phyloP scores from a whole-genome alignment of 495 filamentous ascomycete genomes.

The Sporormia fimetaria region DNA sequence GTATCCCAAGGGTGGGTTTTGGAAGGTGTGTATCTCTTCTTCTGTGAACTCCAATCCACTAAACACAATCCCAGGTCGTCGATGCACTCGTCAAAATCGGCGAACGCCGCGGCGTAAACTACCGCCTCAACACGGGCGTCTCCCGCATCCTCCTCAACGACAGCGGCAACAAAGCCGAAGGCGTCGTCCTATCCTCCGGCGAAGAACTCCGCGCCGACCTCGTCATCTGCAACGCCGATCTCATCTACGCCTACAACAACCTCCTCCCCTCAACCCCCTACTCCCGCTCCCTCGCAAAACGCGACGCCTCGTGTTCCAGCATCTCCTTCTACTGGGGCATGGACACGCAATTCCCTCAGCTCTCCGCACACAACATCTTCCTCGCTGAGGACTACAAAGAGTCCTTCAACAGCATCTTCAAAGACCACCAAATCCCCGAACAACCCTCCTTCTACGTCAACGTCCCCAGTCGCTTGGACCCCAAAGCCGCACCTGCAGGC shows the following conservation, averaged over 20 bases:
- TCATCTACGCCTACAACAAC: constrained; percentile 59
- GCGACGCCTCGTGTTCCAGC: constrained; percentile 50
- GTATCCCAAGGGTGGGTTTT: constrained; percentile 61
- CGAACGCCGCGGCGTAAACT: constrained; percentile 44
- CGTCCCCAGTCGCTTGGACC: constrained; percentile 54
- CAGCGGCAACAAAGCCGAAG: constrained; percentile 39
- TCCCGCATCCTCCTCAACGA: constrained; percentile 36
- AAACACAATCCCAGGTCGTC: constrained; percentile 29
- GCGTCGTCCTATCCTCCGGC: constrained; percentile 43
- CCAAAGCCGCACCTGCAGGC: constrained; percentile 49
- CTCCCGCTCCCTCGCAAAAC: constrained; percentile 37
- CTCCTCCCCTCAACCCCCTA: constrained; percentile 43
- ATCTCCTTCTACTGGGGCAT: constrained; percentile 69
- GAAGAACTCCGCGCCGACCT: constrained; percentile 46
- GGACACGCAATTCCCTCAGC: constrained; percentile 41
- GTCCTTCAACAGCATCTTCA: constrained; percentile 61
- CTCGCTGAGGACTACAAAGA: constrained; percentile 56
- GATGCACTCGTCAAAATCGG: constrained; percentile 46
- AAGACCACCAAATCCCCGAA: constrained; percentile 47
- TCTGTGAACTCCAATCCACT: not conserved
- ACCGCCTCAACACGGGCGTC: constrained; percentile 44
- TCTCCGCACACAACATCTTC: constrained; percentile 64
- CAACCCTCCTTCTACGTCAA: constrained; percentile 66
- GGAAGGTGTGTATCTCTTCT: constrained; percentile 34
- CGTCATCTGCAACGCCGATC: constrained; percentile 55